A percentile compares a stretch with the other conserved stretches of the same genome.
Evolutionary conservation across 2,329 filamentous ascomycete genomes (phyloP).

Genomic region (Colletotrichum tamarilloi): DNA sequence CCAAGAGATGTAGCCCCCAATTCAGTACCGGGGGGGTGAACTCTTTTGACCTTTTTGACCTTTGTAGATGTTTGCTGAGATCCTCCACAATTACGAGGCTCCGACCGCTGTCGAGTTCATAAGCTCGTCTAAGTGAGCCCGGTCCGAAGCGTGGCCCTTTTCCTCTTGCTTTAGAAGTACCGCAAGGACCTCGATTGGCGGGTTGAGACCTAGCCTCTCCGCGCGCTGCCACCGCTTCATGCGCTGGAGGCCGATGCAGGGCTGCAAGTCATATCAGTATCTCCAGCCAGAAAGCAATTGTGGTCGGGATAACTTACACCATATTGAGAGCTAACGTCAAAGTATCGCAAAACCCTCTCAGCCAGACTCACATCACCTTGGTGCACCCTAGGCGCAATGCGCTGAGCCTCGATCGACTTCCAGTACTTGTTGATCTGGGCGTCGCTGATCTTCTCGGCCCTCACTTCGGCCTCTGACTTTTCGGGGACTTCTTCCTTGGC

Average conservation of each 20-base stretch:
- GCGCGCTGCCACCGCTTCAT: slow-evolving; percentile 90
- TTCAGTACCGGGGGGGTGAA: too few species aligned
- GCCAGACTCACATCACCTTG: slow-evolving; percentile 76
- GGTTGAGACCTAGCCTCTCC: slow-evolving; percentile 82
- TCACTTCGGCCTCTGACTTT: slow-evolving; percentile 63
- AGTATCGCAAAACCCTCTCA: slow-evolving; percentile 91
- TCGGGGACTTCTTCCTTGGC: slow-evolving; percentile 45
- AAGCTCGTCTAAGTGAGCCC: slow-evolving; percentile 80
- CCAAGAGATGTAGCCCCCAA: too few species aligned
- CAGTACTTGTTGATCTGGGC: slow-evolving; percentile 82
- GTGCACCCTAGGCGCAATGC: slow-evolving; percentile 79
- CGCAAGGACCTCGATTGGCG: slow-evolving; percentile 90
- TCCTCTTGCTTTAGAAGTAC: slow-evolving; percentile 81
- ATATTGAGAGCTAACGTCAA: slow-evolving; percentile 91
- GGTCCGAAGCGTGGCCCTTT: slow-evolving; percentile 65
- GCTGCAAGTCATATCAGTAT: slow-evolving; percentile 60
- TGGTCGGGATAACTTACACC: slow-evolving; percentile 74
- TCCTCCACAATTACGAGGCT: slow-evolving; percentile 31
- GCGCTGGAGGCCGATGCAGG: slow-evolving; percentile 86
- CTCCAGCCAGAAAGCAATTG: not conserved
- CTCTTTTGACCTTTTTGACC: too few species aligned
- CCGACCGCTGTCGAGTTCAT: slow-evolving; percentile 61
- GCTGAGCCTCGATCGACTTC: slow-evolving; percentile 75
- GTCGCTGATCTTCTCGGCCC: slow-evolving; percentile 74
- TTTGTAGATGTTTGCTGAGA: not conserved